A percentile compares a stretch with the other conserved stretches of the same genome.
Conservation (phyloP, 2,329 filamentous ascomycete species). For the Ramularia endophylla region DNA sequence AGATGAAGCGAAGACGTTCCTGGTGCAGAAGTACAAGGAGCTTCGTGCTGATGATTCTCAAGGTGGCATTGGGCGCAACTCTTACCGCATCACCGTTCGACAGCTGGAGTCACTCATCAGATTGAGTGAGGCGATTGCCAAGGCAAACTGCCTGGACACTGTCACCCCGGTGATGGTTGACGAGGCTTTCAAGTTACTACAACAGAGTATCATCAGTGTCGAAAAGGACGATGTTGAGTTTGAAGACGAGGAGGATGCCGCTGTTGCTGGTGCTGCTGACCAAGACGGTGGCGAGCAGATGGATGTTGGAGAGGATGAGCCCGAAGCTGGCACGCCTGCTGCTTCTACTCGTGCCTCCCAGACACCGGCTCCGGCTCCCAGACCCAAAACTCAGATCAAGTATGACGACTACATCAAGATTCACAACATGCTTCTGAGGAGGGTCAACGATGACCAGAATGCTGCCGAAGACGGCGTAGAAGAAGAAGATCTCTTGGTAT, state of each 20-base stretch:
- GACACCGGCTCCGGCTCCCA: constrained; percentile 34
- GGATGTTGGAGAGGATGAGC: constrained; percentile 34
- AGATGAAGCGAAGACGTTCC: constrained; percentile 72
- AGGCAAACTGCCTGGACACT: constrained; percentile 92
- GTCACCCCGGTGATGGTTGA: constrained; percentile 78
- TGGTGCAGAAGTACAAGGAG: constrained; percentile 94
- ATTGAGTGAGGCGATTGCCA: constrained; percentile 94
- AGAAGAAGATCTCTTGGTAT: constrained; percentile 71
- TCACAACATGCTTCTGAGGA: constrained; percentile 75
- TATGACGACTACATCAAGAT: constrained; percentile 94
- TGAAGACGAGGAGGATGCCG: constrained; percentile 62
- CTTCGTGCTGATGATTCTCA: constrained; percentile 88
- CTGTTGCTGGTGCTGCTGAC: constrained; percentile 38
- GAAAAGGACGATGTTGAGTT: constrained; percentile 97
- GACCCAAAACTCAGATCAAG: constrained; percentile 77
- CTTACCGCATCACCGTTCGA: constrained; percentile 93
- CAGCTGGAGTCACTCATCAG: constrained; percentile 96
- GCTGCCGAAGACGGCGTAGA: constrained; percentile 74
- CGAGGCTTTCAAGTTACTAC: constrained; percentile 84
- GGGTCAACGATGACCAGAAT: constrained; percentile 76
- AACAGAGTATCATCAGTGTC: constrained; percentile 94
- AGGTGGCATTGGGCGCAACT: constrained; percentile 88
- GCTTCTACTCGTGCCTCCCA: constrained; percentile 39
- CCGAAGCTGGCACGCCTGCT: constrained; percentile 28
- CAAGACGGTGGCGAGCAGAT: constrained; percentile 49